phyloP scores from a whole-genome alignment of 345 rosid species.

The Arabis hirsuta region DNA sequence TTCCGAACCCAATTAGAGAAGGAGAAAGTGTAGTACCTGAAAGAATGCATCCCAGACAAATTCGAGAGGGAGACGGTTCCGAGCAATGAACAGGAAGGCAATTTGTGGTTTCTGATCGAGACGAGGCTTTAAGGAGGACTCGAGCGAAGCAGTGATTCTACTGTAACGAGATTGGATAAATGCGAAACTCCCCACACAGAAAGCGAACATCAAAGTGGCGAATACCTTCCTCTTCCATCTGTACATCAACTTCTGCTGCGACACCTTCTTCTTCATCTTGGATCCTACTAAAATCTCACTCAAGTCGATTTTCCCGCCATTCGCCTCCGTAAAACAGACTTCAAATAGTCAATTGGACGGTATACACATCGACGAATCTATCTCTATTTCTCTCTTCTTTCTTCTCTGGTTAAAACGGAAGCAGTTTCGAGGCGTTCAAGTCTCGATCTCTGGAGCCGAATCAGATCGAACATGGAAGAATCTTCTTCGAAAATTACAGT shows the following conservation, averaged over 20 bases:
- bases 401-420: conserved; percentile 3
- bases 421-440: conserved; percentile 15
- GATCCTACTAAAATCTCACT: conserved; percentile 10
- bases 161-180: conserved; percentile 67
- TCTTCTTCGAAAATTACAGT: not conserved
- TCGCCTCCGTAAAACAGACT: not conserved
- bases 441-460: conserved; percentile 38
- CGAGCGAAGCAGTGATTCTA: conserved; percentile 50
- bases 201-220: conserved; percentile 47
- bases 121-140: conserved; percentile 53
- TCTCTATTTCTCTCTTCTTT: not conserved
- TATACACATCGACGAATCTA: not conserved
- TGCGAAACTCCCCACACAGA: conserved; percentile 63
- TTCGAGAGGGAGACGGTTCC: conserved; percentile 90
- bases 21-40: conserved; percentile 49
- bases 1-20: conserved; percentile 9
- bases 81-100: conserved; percentile 83
- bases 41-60: conserved; percentile 85
- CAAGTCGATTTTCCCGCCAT: conserved; percentile 43
- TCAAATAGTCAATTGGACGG: conserved; percentile 25
- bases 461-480: conserved; percentile 38
- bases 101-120: conserved; percentile 56
- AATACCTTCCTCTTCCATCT: conserved; percentile 78
- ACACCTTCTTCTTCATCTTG: conserved; percentile 71
- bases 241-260: conserved; percentile 52